Conservation (phyloP, 2,329 filamentous ascomycete genomes). For the Aspergillus phoenicis region DNA sequence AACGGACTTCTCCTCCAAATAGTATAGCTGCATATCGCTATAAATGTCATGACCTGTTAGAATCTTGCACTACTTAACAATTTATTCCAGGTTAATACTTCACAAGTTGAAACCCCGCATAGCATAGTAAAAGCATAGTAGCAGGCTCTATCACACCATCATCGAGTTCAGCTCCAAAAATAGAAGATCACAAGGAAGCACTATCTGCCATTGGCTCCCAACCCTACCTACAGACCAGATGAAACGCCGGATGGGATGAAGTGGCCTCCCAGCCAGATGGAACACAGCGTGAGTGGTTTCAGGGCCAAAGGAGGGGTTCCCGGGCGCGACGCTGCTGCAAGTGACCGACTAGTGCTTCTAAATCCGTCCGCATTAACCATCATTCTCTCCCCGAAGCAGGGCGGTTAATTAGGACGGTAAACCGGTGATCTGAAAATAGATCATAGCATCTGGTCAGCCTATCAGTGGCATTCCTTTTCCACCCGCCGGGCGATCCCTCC, state of each 20-base stretch:
- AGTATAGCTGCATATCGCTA: too few relatives aligned
- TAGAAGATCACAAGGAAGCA: not conserved
- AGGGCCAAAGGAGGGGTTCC: not conserved
- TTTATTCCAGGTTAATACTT: too few relatives aligned
- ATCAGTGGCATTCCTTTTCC: not conserved
- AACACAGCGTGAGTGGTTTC: constrained; percentile 8
- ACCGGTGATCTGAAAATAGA: constrained; percentile 2
- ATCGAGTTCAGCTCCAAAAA: not conserved
- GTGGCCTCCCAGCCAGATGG: not conserved
- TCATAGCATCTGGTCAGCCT: not conserved
- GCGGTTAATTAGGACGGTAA: not conserved
- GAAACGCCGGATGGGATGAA: not conserved
- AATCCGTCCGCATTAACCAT: constrained; percentile 12
- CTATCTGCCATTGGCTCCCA: not conserved
- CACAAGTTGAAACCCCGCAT: too few relatives aligned
- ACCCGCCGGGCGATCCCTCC: not conserved
- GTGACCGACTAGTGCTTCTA: constrained; percentile 11
- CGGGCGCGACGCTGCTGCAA: constrained; percentile 9
- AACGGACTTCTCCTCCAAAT: too few relatives aligned
- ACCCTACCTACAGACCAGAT: not conserved
- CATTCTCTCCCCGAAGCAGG: not conserved
- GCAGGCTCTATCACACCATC: too few relatives aligned
- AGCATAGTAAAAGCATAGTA: too few relatives aligned
- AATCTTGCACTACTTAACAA: too few relatives aligned
- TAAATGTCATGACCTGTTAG: too few relatives aligned